phyloP scores from a whole-genome alignment of 192 early-diverging fungal genomes.

The Coemansia nantahalensis region DNA sequence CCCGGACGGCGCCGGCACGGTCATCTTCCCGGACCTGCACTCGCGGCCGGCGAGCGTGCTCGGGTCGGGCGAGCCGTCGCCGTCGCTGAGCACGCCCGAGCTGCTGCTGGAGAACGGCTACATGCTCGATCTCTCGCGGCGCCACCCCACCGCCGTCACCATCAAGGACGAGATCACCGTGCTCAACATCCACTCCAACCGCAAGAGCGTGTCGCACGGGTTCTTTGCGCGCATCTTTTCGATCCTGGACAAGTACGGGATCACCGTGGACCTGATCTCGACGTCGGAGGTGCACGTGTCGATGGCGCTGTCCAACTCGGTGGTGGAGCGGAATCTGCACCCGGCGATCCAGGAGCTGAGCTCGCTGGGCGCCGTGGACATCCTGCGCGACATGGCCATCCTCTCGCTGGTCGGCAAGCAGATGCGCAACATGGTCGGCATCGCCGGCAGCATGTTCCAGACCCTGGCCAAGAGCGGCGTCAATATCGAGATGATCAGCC shows the following conservation, averaged over 20 bases:
- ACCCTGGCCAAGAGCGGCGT: constrained; percentile 82
- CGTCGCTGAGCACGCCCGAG: constrained; percentile 55
- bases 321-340: constrained; percentile 68
- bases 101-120: constrained; percentile 74
- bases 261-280: constrained; percentile 91
- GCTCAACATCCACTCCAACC: constrained; percentile 95
- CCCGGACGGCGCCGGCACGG: constrained; percentile 85
- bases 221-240: constrained; percentile 97
- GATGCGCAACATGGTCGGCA: constrained; percentile 98
- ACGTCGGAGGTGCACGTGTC: constrained; percentile 93
- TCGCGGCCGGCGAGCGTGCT: constrained; percentile 54
- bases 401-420: constrained; percentile 92
- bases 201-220: constrained; percentile 92
- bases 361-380: constrained; percentile 79
- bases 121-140: constrained; percentile 65
- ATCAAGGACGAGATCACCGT: constrained; percentile 97
- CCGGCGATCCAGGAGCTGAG: constrained; percentile 76
- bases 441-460: constrained; percentile 90
- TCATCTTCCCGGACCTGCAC: constrained; percentile 83
- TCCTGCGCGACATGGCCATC: constrained; percentile 88
- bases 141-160: constrained; percentile 95
- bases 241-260: constrained; percentile 86
- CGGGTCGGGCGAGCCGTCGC: constrained; percentile 53
- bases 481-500: constrained; percentile 99
- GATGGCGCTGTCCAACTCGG: constrained; percentile 70